phyloP scores from a whole-genome alignment of 1,284 basidiomycete genomes.

The Fomitopsis betulina region DNA sequence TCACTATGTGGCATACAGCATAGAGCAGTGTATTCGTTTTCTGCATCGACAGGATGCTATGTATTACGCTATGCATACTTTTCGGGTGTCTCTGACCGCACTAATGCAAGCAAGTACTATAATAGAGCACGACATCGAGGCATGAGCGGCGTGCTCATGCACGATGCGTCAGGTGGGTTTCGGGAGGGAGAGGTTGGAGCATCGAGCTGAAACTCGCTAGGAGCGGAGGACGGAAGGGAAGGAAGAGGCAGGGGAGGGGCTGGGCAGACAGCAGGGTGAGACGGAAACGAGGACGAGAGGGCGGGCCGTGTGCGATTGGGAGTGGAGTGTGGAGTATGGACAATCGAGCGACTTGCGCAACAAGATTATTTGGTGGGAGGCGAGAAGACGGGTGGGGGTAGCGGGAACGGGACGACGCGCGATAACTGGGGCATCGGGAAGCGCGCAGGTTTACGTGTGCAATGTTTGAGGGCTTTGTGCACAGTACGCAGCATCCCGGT shows the following conservation, averaged over 20 bases:
- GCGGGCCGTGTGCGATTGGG: background rate
- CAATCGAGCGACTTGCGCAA: background rate
- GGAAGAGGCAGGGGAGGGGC: constrained; percentile 4
- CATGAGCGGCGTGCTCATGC: constrained; percentile 10
- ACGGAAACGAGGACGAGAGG: background rate
- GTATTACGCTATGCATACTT: constrained; percentile 27
- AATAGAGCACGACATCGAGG: constrained; percentile 19
- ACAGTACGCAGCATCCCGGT: background rate
- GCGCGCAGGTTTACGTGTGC: constrained; percentile 1
- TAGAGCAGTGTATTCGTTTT: constrained; percentile 9
- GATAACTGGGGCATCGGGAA: background rate
- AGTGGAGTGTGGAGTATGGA: background rate
- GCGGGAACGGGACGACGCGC: background rate
- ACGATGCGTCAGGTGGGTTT: constrained; percentile 19
- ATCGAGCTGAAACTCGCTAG: constrained; percentile 13
- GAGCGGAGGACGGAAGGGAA: constrained; percentile 4
- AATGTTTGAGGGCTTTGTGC: background rate
- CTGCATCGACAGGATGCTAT: constrained; percentile 16
- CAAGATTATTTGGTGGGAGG: background rate
- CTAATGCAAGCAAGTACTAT: constrained; percentile 30
- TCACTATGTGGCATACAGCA: background rate
- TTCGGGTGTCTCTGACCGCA: constrained; percentile 26
- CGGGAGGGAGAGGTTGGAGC: constrained; percentile 1
- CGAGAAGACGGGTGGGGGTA: background rate
- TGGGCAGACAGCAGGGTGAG: constrained; percentile 2